Base-by-base conservation (phyloP, 225 moss, liverwort and hornwort genomes). In the Marchantia polymorpha region DNA sequence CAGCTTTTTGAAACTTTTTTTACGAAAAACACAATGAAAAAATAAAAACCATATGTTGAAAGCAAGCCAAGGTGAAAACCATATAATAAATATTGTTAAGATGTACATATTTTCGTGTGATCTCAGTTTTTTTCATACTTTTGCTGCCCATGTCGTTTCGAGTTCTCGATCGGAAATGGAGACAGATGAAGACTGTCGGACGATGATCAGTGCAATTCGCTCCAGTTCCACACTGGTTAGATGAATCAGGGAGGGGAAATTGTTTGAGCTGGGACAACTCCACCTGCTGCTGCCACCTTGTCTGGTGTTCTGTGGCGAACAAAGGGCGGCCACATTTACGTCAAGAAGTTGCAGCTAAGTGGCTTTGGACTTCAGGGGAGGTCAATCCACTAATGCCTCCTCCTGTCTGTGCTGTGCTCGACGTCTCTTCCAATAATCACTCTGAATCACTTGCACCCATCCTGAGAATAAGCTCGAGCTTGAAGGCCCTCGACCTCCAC, bases 331-430 rank as follows among this genome's bases (percentile, higher is more conserved):
- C 26, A 31, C 2, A 29, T 26, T 10, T 71, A 59, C 46, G 85
- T 52, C 19, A 67, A 82, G 64, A 82, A 79, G 71, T 49, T 85
- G 79, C 71, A 85, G 59, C 85, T 85, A 22, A 25, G 22, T 71
- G 54, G 19, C 4, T 65, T 79, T 22, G 0, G 12, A 1, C 75
- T 85, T 8, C 60, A 71, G n/a, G 82, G 29, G 17, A 58, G 20
- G 76, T 85, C 8, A 49, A 52, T 17, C 82, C 82, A 53, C 58
- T 85, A 39, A 23, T 85, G 61, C 27, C 70, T 78, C 5, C 19
- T 79, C 55, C 79, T 85, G 64, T 53, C 52, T 10, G 25, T 46
- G 73, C 53, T 10, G 25, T 47, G 74, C 72, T 85, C 11, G 79
- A 85, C 22, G 53, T 85, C 30, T 65, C 85, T 9, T 27, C 29